Evolutionary conservation across 768 basidiomycete species (phyloP), one percentile per base, ranked within the genome.

Genomic region (Tricholoma furcatifolium): DNA sequence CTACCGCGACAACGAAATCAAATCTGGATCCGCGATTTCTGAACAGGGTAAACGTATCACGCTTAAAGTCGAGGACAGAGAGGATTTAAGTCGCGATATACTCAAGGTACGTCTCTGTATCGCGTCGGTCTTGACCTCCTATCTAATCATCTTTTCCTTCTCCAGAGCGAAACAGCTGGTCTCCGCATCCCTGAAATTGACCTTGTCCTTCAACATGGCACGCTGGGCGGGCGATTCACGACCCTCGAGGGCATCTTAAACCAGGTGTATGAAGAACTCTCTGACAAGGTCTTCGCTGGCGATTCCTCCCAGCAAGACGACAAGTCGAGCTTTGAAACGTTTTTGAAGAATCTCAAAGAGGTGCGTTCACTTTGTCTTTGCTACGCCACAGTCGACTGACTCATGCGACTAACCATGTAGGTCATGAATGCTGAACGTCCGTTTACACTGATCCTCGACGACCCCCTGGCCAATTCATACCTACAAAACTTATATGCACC

Each of bases 401-500:
- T 21, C 45, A 38, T 20, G 21, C 50, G 45, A 54, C 35, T 57
- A 56, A 21, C 17, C 24, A 41, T 50, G 20, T 57, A 93, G 88
- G 81, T 94, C 57, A 93, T 92, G 71, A 78, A 76, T 40, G 95
- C 81, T 11, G 80, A 85, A 47, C 76, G 75, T 31, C 86, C 88
- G 3, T 99, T 96, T 72, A 98, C 96, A 0, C 66, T 99, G 54
- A 88, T 98, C 66, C 75, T 99, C 9, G 96, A 98, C 63, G 96
- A 98, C 65, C 97, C 97, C 2, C 76, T 98, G 17, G 87, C 92
- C 12, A 98, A 98, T 68, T 95, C 93, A 2, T 95, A 98, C 65
- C 74, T 99, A 41, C 97, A 99, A 67, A 97, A 93, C 67, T 62
- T 95, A n/a, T 98, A 96, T 65, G 96, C 97, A 0, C 97, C 97